These are phyloP conservation scores for Penicillium sp. DNA, from an alignment of 2,329 filamentous ascomycete species.

Conservation along the genomic window DNA sequence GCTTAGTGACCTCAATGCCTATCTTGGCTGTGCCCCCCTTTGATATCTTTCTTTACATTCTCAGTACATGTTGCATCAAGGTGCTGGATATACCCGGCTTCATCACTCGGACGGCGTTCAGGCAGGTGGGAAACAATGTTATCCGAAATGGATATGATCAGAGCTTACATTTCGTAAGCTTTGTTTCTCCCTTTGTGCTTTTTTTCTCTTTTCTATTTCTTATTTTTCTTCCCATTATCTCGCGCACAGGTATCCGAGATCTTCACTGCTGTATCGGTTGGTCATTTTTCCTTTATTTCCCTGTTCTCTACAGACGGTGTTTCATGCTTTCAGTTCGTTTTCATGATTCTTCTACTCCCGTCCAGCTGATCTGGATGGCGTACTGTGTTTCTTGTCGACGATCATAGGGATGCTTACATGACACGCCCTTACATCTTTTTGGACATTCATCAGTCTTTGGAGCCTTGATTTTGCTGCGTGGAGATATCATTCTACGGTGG, in stretches of 20 bases:
- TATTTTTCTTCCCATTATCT: constrained; percentile 1
- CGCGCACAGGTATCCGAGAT: constrained; percentile 10
- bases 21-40: neutral
- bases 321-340: constrained; percentile 5
- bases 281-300: neutral
- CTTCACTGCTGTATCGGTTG: constrained; percentile 24
- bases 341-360: constrained; percentile 6
- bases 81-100: constrained; percentile 50
- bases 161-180: constrained; percentile 16
- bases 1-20: constrained; percentile 6
- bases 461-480: neutral
- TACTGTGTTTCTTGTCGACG: constrained; percentile 3
- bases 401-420: constrained; percentile 6
- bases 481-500: constrained; percentile 1
- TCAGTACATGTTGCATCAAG: constrained; percentile 46
- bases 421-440: constrained; percentile 6
- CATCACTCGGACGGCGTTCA: constrained; percentile 41
- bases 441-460: neutral
- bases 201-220: constrained; percentile 2
- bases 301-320: constrained; percentile 9
- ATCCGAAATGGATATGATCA: constrained; percentile 21
- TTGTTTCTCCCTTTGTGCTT: constrained; percentile 13
- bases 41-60: constrained; percentile 26
- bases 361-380: constrained; percentile 6
- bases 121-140: constrained; percentile 25